Percentiles rank a stretch among this genome's conserved stretches.
Conservation (phyloP, 2,329 filamentous ascomycete species). For the Exophiala lecanii-corni region DNA sequence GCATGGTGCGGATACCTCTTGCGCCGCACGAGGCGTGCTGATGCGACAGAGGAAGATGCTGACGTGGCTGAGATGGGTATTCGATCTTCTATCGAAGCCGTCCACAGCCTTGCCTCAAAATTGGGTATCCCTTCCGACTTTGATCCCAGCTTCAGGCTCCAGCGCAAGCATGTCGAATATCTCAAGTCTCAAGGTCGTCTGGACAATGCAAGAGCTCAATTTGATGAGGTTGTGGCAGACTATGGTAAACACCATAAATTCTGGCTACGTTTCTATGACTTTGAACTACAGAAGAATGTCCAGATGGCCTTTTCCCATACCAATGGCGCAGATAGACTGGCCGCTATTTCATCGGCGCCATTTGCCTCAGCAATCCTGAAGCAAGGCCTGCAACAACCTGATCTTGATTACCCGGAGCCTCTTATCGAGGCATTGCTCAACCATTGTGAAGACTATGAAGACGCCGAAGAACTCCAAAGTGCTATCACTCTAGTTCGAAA, state of each 20-base stretch:
- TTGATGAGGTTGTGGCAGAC: constrained; percentile 65
- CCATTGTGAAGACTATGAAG: constrained; percentile 82
- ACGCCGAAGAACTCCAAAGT: constrained; percentile 66
- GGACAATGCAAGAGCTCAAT: constrained; percentile 71
- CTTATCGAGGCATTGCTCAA: constrained; percentile 44
- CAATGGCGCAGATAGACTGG: constrained; percentile 47
- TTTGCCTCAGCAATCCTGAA: constrained; percentile 72
- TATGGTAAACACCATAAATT: constrained; percentile 82
- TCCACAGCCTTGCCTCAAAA: constrained; percentile 71
- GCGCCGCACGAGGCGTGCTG: constrained; percentile 71
- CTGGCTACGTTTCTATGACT: constrained; percentile 87
- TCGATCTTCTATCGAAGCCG: constrained; percentile 77
- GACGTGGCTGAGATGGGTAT: constrained; percentile 90
- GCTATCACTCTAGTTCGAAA: constrained; percentile 71
- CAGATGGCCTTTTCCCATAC: constrained; percentile 51
- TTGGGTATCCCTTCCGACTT: constrained; percentile 69
- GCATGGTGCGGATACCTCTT: constrained; percentile 94
- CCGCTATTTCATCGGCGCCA: constrained; percentile 61
- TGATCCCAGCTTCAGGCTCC: constrained; percentile 83
- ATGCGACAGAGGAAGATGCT: constrained; percentile 72
- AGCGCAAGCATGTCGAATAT: constrained; percentile 89
- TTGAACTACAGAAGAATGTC: constrained; percentile 75
- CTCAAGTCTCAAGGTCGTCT: constrained; percentile 76
- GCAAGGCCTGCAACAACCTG: constrained; percentile 57
- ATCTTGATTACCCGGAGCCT: constrained; percentile 48